Evolutionary conservation across 129 eudicot genomes (phyloP), one percentile per base, ranked within the genome.

Genomic region (Lactuca sativa): DNA sequence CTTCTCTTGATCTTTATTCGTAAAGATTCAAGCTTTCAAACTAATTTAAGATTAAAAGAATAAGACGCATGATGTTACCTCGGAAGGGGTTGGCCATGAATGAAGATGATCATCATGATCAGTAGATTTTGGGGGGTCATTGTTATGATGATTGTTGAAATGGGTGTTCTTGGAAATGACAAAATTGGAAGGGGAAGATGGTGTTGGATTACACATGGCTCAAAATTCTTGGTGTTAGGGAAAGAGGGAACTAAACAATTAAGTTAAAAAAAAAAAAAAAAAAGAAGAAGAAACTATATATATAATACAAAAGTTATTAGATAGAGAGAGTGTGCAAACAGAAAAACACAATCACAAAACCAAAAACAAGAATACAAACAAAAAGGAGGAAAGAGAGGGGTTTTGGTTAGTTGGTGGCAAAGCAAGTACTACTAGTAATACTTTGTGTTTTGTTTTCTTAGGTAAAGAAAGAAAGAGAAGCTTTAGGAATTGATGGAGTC

Each of bases 161-260:
- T 72, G 76, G 67, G 67, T 71, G 48, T 41, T 57, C 40, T 66
- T 66, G 79, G 79, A 66, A 66, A 66, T 75, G 80, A 66, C 80
- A 67, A 58, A 67, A 36, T 75, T 59, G 67, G 80, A 58, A 43
- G 72, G 62, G 59, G 78, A 74, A 64, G 78, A 74, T 34, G 80
- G 80, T 75, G 74, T 67, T 58, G 80, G 74, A 56, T 75, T 75
- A 75, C 80, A 75, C 80, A 75, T 75, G 80, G 74, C 74, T 75
- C 62, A 67, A 49, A 67, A 37, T 56, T 66, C 64, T 75, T 67
- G 68, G 80, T 75, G 80, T 75, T 66, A 34, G 74, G 74, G 80
- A 66, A 75, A 75, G 74, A 75, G 74, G 74, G 80, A 67, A 57
- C 73, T 74, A 66, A 49, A 47, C 12, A 64, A 16, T 66, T n/a